phyloP scores from a whole-genome alignment of 805 yeast genomes.

The Nakazawaea wyomingensis region DNA sequence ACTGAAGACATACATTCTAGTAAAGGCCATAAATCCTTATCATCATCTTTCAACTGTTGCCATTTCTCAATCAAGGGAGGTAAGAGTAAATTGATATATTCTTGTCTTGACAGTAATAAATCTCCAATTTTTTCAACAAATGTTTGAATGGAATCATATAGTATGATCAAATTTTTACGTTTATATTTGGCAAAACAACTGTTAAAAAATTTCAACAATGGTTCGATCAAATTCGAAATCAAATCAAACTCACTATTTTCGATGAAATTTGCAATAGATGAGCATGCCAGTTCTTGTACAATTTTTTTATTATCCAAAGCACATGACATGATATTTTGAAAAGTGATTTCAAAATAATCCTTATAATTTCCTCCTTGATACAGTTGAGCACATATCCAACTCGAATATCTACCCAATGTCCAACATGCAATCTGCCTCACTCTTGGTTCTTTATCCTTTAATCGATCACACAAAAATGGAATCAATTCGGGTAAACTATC shows the following conservation, averaged over 20 bases:
- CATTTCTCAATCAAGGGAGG: slow-evolving; percentile 84
- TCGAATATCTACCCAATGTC: slow-evolving; percentile 83
- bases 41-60: slow-evolving; percentile 70
- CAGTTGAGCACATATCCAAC: slow-evolving; percentile 76
- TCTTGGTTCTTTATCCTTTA: slow-evolving; percentile 71
- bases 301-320: slow-evolving; percentile 79
- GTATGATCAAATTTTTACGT: slow-evolving; percentile 70
- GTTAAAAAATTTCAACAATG: slow-evolving; percentile 64
- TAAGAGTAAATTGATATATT: slow-evolving; percentile 54
- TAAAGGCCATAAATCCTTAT: slow-evolving; percentile 84
- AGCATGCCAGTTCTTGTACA: slow-evolving; percentile 94
- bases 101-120: slow-evolving; percentile 49
- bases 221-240: slow-evolving; percentile 58
- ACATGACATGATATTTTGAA: slow-evolving; percentile 70
- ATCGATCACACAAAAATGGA: slow-evolving; percentile 78
- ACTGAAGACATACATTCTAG: slow-evolving; percentile 90
- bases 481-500: slow-evolving; percentile 74
- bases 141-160: slow-evolving; percentile 90
- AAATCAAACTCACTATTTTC: slow-evolving; percentile 66
- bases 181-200: slow-evolving; percentile 75
- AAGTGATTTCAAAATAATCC: slow-evolving; percentile 67
- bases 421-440: slow-evolving; percentile 94
- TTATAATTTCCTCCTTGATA: slow-evolving; percentile 56
- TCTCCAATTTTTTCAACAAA: slow-evolving; percentile 73
- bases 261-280: slow-evolving; percentile 77